Conservation (phyloP, 1,284 basidiomycete species). For the Xanthoconium separans region DNA sequence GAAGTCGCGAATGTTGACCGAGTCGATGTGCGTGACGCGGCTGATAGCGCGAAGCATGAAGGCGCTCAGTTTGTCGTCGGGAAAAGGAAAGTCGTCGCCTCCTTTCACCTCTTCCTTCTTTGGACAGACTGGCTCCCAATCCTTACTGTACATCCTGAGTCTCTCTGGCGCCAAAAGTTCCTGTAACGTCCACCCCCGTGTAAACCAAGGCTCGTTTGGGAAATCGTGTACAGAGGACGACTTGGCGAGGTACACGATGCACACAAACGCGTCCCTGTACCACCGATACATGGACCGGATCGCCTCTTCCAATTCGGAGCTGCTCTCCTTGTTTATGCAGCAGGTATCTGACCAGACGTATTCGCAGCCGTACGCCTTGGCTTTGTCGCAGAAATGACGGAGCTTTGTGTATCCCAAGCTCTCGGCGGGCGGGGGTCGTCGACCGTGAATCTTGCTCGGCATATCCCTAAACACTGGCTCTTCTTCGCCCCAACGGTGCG, state of each 20-base stretch:
- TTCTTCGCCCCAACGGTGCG: conserved; percentile 11
- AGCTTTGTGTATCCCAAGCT: conserved; percentile 1
- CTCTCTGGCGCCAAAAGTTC: conserved; percentile 3
- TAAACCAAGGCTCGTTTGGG: conserved; percentile 1
- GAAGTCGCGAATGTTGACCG: neutral
- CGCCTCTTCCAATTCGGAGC: conserved; percentile 8
- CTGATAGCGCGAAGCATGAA: conserved; percentile 3
- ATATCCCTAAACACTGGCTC: conserved; percentile 4
- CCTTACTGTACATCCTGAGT: conserved; percentile 3
- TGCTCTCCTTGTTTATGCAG: conserved; percentile 6
- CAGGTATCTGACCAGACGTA: conserved; percentile 7
- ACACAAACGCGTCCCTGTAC: conserved; percentile 6
- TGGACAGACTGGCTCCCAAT: conserved; percentile 3
- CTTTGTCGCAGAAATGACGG: neutral
- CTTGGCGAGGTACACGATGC: conserved; percentile 3
- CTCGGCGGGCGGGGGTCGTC: neutral
- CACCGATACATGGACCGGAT: conserved; percentile 7
- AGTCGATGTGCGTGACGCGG: neutral
- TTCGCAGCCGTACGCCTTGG: neutral
- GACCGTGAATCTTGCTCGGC: neutral
- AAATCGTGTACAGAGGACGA: conserved; percentile 1
- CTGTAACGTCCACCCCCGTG: conserved; percentile 4
- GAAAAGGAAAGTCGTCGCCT: neutral
- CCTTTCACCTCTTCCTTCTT: neutral
- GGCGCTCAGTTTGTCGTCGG: conserved; percentile 4